Evolutionary conservation across 352 stramenopile species (phyloP), one percentile per base, ranked within the genome.

Genomic region (Lagenidium sp.): DNA sequence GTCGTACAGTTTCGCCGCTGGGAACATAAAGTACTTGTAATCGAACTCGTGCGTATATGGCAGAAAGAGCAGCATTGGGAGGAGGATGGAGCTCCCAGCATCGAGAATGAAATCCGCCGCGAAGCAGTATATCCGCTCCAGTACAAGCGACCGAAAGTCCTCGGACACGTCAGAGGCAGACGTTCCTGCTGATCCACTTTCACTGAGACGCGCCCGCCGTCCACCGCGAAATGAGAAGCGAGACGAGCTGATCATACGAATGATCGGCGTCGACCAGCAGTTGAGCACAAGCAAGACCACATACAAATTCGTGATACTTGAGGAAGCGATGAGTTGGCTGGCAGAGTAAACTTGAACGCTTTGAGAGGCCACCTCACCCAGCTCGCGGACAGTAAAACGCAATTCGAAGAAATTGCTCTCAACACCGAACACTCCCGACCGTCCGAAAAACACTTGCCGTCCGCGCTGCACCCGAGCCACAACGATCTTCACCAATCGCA

Each of bases 281-380:
- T 32, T 32, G 28, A 32, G 28, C 28, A 15, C 28, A 8, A 32
- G 28, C 28, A 32, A 15, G 8, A 15, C 15, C 28, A 32, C 28
- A 15, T 32, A 32, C 28, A 32, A 15, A 8, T 13, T 32, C 8
- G 8, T 32, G 15, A 32, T 32, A 8, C 28, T 13, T 15, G 28
- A 15, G 8, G 8, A 13, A 4, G 34, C 28, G 25, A 79, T 65
- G 0, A 66, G 31, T 2, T 45, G 31, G 34, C 67, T 76, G 31
- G 59, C 59, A 10, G 40, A 39, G 42, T 73, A 79, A 12, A 53
- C 50, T n/a, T 68, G 64, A 2, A 59, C 30, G 5, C 58, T 41
- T 23, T 73, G 66, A 1, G 49, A 61, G 20, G 55, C 50, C 24
- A 72, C 49, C 39, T 75, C 60, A 4, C 70, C 13, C 6, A 60